Conservation (phyloP, 768 basidiomycete species). For the Phallus indusiatus region DNA sequence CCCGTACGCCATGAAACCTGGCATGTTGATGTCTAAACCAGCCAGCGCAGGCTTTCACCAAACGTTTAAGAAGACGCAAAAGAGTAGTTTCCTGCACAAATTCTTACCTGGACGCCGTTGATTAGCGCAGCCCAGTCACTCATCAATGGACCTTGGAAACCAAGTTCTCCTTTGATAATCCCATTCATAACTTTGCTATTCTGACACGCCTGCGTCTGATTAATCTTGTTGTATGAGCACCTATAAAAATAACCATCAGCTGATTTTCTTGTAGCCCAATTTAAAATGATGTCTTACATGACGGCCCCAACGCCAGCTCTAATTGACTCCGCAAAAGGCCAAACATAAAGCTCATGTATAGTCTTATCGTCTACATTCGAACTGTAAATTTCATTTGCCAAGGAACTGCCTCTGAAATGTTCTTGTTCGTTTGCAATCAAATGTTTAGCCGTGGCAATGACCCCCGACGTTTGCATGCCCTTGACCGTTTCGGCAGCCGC, state of each 20-base stretch:
- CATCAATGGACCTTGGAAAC: slow-evolving; percentile 51
- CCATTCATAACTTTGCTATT: slow-evolving; percentile 63
- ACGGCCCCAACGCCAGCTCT: slow-evolving; percentile 65
- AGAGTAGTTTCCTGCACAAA: background rate
- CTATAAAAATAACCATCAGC: slow-evolving; percentile 2
- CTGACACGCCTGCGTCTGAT: slow-evolving; percentile 68
- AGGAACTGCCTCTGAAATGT: slow-evolving; percentile 18
- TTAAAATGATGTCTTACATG: slow-evolving; percentile 44
- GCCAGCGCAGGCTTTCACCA: slow-evolving; percentile 27
- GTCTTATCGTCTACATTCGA: slow-evolving; percentile 77
- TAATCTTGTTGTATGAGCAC: slow-evolving; percentile 38
- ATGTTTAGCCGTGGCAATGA: slow-evolving; percentile 85
- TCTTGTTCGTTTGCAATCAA: slow-evolving; percentile 38
- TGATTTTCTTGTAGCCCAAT: background rate
- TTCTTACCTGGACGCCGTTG: slow-evolving; percentile 6
- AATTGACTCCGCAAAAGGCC: slow-evolving; percentile 59
- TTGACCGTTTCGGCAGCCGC: slow-evolving; percentile 67
- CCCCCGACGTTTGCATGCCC: slow-evolving; percentile 70
- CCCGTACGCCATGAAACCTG: slow-evolving; percentile 44
- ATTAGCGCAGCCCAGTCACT: slow-evolving; percentile 17
- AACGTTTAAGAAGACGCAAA: background rate
- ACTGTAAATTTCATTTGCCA: slow-evolving; percentile 17
- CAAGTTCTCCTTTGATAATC: slow-evolving; percentile 65
- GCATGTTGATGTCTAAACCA: slow-evolving; percentile 56
- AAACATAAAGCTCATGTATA: slow-evolving; percentile 63